Percentiles rank a stretch among this genome's conserved stretches.
phyloP scores from a whole-genome alignment of 1,284 basidiomycete genomes.

The Moesziomyces parantarcticus region DNA sequence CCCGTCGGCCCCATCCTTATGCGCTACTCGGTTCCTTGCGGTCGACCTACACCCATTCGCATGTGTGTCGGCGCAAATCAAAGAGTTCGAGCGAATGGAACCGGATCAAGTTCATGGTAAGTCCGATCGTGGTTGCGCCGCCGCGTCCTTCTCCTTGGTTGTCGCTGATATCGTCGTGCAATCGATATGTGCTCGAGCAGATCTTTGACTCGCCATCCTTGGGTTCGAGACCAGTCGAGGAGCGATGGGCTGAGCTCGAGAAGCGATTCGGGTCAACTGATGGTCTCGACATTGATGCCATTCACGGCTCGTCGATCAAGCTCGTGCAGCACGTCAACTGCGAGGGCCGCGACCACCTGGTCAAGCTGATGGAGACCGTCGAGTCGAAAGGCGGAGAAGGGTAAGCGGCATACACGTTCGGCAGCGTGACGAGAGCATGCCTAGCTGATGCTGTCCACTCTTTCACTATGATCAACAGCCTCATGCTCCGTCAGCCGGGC shows the following conservation, averaged over 20 bases:
- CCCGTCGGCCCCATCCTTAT: conserved; percentile 15
- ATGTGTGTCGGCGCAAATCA: conserved; percentile 74
- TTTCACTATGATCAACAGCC: conserved; percentile 23
- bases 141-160: too few relatives aligned
- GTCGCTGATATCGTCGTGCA: not conserved
- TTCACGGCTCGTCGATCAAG: conserved; percentile 69
- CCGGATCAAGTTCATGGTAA: conserved; percentile 74
- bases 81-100: conserved; percentile 74
- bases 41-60: conserved; percentile 11
- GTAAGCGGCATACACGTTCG: conserved; percentile 14
- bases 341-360: conserved; percentile 72
- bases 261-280: conserved; percentile 71
- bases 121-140: not conserved
- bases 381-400: conserved; percentile 76
- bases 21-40: conserved; percentile 10
- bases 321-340: conserved; percentile 74
- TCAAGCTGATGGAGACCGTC: conserved; percentile 73
- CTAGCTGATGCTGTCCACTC: not conserved
- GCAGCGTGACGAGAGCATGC: not conserved
- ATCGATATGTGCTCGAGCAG: conserved; percentile 60
- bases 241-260: conserved; percentile 72
- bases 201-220: conserved; percentile 77
- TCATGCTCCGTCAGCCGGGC: conserved; percentile 75
- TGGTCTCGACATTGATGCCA: conserved; percentile 27
- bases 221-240: conserved; percentile 73